Base-by-base conservation (phyloP, 2,329 filamentous ascomycete species). In the Dactylellina cionopaga region DNA sequence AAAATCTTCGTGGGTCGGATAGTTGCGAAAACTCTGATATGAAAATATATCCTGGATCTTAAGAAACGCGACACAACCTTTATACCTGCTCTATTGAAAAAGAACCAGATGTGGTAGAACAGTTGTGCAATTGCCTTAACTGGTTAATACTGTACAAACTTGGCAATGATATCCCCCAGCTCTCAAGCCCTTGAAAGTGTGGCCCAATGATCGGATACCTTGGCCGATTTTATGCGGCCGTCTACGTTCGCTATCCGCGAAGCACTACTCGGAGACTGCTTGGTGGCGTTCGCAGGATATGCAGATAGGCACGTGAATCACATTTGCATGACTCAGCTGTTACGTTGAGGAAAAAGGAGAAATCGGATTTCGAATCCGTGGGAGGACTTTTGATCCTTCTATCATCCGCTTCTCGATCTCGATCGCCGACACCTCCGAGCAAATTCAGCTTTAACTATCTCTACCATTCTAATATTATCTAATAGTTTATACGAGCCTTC, bases 211-310 rank as follows among this genome's bases (percentile, higher is more conserved):
- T 47, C 46, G 33, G 52, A 5, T 19, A 41, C 17, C 49, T 64
- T 59, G 43, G 59, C 66, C 52, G 39, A 37, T 35, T 51, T 56
- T 52, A 58, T 19, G 35, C 41, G 31, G 65, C 19, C 58, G 66
- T 71, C 66, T 71, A 71, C 51, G 43, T 71, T 71, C 66, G 66
- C 66, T 63, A 49, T 58, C 51, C 13, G 66, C 66, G 66, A 71
- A 71, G 44, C 49, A 41, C 35, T 15, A 54, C 58, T 71, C 49
- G 31, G 56, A 17, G 35, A 29, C n/a, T 37, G 13, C 22, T 46
- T 31, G 44, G 66, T 71, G 66, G 66, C 58, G 58, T 71, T 56
- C 37, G 41, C 58, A 56, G 19, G 43, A 49, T 44, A 41, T 54
- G 49, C 43, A 64, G 43, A 37, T 24, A 52, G 22, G 29, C 58